These are phyloP conservation scores for Plasmodium gonderi DNA, from an alignment of 169 alveolate species.

Conservation along the genomic window DNA sequence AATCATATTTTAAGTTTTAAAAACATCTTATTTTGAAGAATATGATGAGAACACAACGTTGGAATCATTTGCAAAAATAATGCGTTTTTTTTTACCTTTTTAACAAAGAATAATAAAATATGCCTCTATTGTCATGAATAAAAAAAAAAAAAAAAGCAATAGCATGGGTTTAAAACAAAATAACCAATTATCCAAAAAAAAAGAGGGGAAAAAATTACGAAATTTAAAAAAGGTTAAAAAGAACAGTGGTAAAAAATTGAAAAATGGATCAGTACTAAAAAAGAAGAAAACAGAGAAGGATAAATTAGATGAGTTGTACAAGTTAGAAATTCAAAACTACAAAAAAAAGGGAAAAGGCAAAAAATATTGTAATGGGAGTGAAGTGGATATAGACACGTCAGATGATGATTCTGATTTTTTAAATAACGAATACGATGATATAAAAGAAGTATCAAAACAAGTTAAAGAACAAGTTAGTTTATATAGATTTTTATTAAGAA, in stretches of 20 bases:
- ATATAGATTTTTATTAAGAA: slow-evolving; percentile 53
- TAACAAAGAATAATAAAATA: neutral
- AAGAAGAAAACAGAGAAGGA: slow-evolving; percentile 25
- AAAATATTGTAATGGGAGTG: neutral
- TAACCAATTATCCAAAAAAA: neutral
- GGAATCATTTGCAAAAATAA: neutral
- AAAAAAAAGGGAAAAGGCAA: slow-evolving; percentile 14
- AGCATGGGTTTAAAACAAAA: slow-evolving; percentile 29
- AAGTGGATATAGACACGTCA: neutral
- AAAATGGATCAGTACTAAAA: slow-evolving; percentile 1
- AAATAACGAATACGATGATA: slow-evolving; percentile 56
- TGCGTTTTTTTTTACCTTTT: neutral
- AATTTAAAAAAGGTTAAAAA: slow-evolving; percentile 14
- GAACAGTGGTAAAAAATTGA: neutral
- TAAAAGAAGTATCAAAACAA: slow-evolving; percentile 51
- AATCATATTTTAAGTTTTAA: neutral
- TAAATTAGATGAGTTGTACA: slow-evolving; percentile 56
- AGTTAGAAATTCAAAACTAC: slow-evolving; percentile 53
- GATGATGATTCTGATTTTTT: slow-evolving; percentile 19
- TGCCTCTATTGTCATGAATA: neutral
- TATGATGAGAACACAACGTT: neutral
- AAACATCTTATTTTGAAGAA: no score
- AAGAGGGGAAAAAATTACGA: neutral
- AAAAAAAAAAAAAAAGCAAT: slow-evolving; percentile 7
- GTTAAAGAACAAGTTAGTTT: slow-evolving; percentile 45